Conservation (phyloP, 352 stramenopile species). For the Pythium insidiosum region DNA sequence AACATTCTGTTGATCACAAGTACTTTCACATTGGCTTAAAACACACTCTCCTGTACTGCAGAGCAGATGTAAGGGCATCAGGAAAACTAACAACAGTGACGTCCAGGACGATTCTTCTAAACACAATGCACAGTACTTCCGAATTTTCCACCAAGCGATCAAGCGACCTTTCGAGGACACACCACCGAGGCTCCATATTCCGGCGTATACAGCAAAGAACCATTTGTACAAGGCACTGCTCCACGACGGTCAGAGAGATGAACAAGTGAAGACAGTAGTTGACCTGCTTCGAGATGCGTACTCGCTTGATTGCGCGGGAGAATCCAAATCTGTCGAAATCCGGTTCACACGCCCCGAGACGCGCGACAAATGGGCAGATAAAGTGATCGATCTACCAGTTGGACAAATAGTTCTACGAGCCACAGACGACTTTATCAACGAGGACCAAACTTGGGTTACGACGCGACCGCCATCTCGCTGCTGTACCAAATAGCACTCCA, state of each 20-base stretch:
- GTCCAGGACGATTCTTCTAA: too few species aligned
- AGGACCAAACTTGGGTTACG: neutral
- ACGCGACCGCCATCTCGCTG: neutral
- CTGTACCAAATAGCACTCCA: conserved; percentile 2
- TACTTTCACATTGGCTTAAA: too few species aligned
- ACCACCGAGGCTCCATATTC: conserved; percentile 1
- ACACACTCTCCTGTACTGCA: too few species aligned
- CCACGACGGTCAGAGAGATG: neutral
- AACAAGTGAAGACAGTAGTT: neutral
- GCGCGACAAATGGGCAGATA: conserved; percentile 1
- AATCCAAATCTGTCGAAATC: neutral
- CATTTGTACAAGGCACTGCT: conserved; percentile 5
- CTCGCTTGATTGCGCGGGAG: conserved; percentile 1
- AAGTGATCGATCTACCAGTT: conserved; percentile 1
- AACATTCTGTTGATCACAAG: too few species aligned
- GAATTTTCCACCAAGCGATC: too few species aligned
- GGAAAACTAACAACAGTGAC: too few species aligned
- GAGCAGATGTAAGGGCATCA: too few species aligned
- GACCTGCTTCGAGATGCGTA: neutral
- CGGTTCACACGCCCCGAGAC: neutral
- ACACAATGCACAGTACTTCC: too few species aligned
- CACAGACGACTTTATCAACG: too few species aligned
- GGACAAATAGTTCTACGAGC: neutral
- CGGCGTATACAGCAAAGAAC: conserved; percentile 1
- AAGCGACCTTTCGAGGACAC: too few species aligned